Base-by-base conservation (phyloP, 164 flowering plant genomes). In the Annona cherimola region DNA sequence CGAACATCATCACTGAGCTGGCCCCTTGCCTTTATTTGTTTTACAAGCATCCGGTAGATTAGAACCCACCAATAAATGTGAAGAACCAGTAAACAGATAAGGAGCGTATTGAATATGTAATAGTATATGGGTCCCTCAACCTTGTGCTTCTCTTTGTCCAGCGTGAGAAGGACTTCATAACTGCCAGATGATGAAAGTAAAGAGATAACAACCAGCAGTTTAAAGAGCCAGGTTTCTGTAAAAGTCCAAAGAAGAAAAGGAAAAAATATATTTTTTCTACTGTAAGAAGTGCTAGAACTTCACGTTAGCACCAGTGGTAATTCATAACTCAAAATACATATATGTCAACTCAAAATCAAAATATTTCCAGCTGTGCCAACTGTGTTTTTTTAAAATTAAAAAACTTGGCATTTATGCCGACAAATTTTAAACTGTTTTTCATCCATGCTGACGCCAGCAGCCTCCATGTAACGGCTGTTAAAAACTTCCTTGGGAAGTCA, bases 21-120 rank as follows among this genome's bases (percentile, higher is more conserved):
- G 42, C 99, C 99, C 76, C 90, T 86, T 9, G 89, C 89, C 79
- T 86, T 86, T 73, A 95, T 80, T 90, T 95, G 98, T 69, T 86
- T 86, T 19, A 89, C 91, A 60, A 95, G 90, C 98, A 95, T 95
- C 77, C 96, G 86, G 63, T 73, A 85, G 57, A 95, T 95, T 78
- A 95, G 71, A 69, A 88, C 84, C 93, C 92, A 91, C 99, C 99
- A 93, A 71, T 90, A 95, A 75, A 95, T 83, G 63, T 93, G 91
- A 79, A 95, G 90, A 80, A 91, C 90, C 69, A 95, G 91, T 83
- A 93, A 82, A 84, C 89, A 88, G 76, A 69, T 83, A 12, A 93
- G 90, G 64, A 95, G 95, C 50, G 88, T 76, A 73, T 95, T 95
- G 86, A 95, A 91, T 69, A 85, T 45, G 72, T 91, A 95, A 77